Percentiles rank a stretch among this genome's conserved stretches.
Conservation (phyloP, 352 stramenopile genomes). For the Phytophthora pini region DNA sequence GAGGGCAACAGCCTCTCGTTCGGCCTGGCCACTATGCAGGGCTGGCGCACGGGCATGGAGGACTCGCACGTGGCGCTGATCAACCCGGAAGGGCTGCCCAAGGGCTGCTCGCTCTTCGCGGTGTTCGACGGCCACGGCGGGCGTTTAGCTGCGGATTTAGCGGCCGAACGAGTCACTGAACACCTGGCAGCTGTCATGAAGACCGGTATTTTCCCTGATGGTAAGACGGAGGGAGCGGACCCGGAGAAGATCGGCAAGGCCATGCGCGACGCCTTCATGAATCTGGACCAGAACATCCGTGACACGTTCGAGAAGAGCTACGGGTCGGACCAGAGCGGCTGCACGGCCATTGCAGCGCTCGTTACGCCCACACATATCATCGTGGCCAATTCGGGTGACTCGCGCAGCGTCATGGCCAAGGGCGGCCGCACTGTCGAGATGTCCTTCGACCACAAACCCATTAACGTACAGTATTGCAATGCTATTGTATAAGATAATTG, state of each 20-base stretch:
- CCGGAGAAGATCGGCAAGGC: conserved; percentile 63
- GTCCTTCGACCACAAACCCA: conserved; percentile 93
- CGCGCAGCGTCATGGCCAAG: conserved; percentile 76
- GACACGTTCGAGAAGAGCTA: conserved; percentile 51
- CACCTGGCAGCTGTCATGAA: conserved; percentile 48
- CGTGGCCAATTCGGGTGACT: conserved; percentile 84
- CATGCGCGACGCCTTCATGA: conserved; percentile 72
- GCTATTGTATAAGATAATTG: conserved; percentile 3
- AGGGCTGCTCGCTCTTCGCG: conserved; percentile 69
- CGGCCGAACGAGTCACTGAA: conserved; percentile 47
- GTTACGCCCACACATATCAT: conserved; percentile 77
- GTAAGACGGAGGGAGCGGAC: conserved; percentile 39
- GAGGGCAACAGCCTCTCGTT: conserved; percentile 65
- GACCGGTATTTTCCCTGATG: conserved; percentile 41
- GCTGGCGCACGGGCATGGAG: conserved; percentile 86
- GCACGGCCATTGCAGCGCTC: conserved; percentile 78
- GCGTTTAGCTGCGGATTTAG: conserved; percentile 59
- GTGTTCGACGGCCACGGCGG: conserved; percentile 86
- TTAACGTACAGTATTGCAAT: conserved; percentile 70
- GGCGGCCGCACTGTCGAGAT: conserved; percentile 63
- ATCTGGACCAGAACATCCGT: conserved; percentile 69
- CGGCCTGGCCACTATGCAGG: conserved; percentile 81
- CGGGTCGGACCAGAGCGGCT: conserved; percentile 74
- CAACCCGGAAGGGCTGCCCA: conserved; percentile 49
- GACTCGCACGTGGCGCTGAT: conserved; percentile 75